phyloP scores from a whole-genome alignment of 495 filamentous ascomycete species.

The Trichoderma parareesei region DNA sequence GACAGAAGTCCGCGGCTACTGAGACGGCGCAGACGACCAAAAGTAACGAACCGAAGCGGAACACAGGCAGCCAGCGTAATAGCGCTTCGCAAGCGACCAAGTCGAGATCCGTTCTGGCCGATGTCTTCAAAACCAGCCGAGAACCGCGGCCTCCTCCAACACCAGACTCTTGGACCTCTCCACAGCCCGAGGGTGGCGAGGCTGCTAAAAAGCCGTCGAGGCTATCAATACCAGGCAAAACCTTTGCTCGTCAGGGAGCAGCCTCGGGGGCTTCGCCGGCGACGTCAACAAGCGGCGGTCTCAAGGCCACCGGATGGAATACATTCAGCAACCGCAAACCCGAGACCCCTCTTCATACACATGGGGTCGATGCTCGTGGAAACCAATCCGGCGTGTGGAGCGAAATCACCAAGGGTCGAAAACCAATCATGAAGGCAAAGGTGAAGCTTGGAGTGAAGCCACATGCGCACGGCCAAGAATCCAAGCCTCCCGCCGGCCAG shows the following conservation, averaged over 20 bases:
- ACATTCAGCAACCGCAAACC: background rate
- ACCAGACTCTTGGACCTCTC: background rate
- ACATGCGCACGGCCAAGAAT: background rate
- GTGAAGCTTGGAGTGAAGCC: background rate
- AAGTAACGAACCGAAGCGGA: background rate
- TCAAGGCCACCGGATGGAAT: background rate
- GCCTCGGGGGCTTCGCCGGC: background rate
- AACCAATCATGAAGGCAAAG: background rate
- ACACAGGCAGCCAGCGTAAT: background rate
- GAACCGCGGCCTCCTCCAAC: conserved; percentile 2
- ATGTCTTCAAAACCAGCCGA: conserved; percentile 1
- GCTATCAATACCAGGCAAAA: background rate
- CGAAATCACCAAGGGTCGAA: conserved; percentile 1
- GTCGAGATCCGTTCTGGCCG: conserved; percentile 7
- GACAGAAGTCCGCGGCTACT: conserved; percentile 11
- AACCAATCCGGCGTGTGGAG: conserved; percentile 1
- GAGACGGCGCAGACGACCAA: background rate
- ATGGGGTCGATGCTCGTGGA: background rate
- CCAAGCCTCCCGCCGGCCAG: background rate
- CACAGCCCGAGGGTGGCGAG: background rate
- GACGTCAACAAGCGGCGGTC: background rate
- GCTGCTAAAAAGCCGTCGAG: background rate
- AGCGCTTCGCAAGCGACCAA: background rate
- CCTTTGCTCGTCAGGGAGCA: background rate
- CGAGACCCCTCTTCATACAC: background rate